Base-by-base conservation (phyloP, 805 yeast genomes). In the Starmerella vaccinii region DNA sequence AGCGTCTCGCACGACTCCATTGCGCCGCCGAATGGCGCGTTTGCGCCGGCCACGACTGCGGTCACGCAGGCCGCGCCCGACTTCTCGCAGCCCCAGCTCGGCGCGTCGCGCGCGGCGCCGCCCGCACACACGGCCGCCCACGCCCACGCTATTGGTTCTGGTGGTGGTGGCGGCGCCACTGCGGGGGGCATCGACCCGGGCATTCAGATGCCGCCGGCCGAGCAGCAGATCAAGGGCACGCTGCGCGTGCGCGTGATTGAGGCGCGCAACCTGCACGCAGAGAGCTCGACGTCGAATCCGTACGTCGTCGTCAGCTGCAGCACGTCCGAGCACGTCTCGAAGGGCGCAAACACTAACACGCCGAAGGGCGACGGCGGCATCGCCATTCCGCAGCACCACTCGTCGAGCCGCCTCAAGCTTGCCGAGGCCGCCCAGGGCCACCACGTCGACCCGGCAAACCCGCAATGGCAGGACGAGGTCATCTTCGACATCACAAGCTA, bases 391-490 rank as follows among this genome's bases (percentile, higher is more conserved):
- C 38, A 21, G 49, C 54, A 49, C 24, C 52, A 49, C 29, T 37
- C 45, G 39, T 49, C 50, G 29, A 52, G 55, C 35, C 52, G 57
- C 26, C 39, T 38, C 24, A 21, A 37, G 22, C 49, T 45, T 18
- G 29, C 26, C 26, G 37, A 42, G 46, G 26, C 26, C 26, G 42
- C 41, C 16, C 30, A 19, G 18, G 41, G 32, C 16, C 23, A 24
- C 16, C 23, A 34, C 22, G 13, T 18, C 21, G 57, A 55, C 26
- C 51, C 65, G 15, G 56, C 80, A 15, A 82, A 82, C 63, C 95
- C 96, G 15, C 71, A 76, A 29, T 90, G 97, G 95, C 84, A 85
- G 63, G 95, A 89, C 66, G 87, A 87, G 64, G 90, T 97, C 13
- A 78, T 80, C 12, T 90, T 92, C 63, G 98, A 90, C 65, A 95